Evolutionary conservation across 768 basidiomycete genomes (phyloP), one percentile per base, ranked within the genome.

Genomic region (Suillus luteus): DNA sequence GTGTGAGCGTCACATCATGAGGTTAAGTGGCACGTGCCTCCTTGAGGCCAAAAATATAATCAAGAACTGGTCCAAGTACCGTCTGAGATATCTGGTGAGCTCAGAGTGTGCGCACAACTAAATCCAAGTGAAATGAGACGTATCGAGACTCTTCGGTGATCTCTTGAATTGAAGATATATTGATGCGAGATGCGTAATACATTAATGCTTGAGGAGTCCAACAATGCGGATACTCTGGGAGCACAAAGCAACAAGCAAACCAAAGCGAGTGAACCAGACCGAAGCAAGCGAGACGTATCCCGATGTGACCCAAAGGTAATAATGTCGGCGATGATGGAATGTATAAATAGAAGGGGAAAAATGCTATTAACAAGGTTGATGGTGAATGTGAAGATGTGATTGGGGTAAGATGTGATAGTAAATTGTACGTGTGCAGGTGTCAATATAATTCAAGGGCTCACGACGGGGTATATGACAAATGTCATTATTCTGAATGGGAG

Each of bases 351-450:
- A 70, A 67, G 27, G 24, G n/a, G 68, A 68, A 67, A 33, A 31
- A 27, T 52, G 72, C 64, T 77, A 68, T 75, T 72, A 62, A 77
- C 72, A 75, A 71, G 71, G 58, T 57, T 62, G 62, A 31, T 35
- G 59, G n/a, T 62, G 62, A 24, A 8, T 24, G 40, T 60, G 58
- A 60, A 59, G 24, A 52, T 49, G 51, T 17, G 55, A 22, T 65
- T 41, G 37, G 43, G 46, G 57, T 65, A 63, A 49, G 35, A 55
- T 58, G 38, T 40, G 38, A 24, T 41, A 19, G 15, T 58, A 58
- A 58, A 40, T 40, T 58, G 55, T 11, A 14, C 37, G 38, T 41
- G 38, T 27, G 22, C 38, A 41, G 24, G 17, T 58, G 24, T 57
- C 55, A 22, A 22, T 9, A 55, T 24, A 38, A 12, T 37, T 24